Conservation (phyloP, 306 rosid species). For the Inga oerstediana region DNA sequence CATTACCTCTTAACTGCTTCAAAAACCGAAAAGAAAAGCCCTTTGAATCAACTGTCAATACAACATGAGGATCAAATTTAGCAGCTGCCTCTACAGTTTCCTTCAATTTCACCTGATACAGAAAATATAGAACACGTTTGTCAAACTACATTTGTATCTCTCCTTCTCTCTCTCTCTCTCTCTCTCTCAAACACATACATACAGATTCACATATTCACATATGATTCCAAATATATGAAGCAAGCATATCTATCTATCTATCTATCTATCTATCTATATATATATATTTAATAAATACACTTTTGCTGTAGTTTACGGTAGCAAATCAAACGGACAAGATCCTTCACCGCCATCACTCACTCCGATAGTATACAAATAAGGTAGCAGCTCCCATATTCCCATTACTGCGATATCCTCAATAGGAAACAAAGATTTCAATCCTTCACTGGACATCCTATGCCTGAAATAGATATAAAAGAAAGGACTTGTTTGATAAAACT, state of each 20-base stretch:
- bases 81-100: constrained; percentile 77
- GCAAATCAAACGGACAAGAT: background rate
- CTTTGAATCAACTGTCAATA: constrained; percentile 80
- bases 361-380: constrained; percentile 64
- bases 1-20: constrained; percentile 80
- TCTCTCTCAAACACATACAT: background rate
- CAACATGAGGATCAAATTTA: constrained; percentile 80
- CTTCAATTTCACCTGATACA: constrained; percentile 67
- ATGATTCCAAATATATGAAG: background rate
- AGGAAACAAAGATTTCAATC: constrained; percentile 69
- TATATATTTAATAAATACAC: background rate
- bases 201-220: background rate
- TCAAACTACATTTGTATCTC: background rate
- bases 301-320: background rate
- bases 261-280: background rate
- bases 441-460: constrained; percentile 71
- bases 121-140: background rate
- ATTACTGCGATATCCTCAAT: constrained; percentile 87
- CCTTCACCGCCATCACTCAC: constrained; percentile 53
- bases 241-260: background rate
- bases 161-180: background rate
- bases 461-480: constrained; percentile 49
- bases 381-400: constrained; percentile 93
- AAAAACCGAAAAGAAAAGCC: constrained; percentile 90
- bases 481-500: background rate